Evolutionary conservation across 345 rosid genomes (phyloP).

Genomic region (Lagerstroemia speciosa): DNA sequence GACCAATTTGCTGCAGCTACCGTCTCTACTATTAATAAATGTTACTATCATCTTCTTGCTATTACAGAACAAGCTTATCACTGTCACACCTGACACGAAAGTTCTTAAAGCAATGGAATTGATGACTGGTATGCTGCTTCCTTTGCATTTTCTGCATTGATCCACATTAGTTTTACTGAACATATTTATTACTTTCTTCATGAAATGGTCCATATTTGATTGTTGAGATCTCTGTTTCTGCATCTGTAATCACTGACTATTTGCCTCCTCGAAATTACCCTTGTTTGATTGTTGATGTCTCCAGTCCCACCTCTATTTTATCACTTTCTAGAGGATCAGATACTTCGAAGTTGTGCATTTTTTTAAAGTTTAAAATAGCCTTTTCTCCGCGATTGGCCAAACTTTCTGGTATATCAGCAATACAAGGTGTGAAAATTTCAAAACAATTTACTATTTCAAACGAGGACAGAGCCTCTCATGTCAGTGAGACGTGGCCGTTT

Average conservation of each 20-base stretch:
- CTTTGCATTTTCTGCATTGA: background rate
- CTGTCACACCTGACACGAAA: conserved; percentile 87
- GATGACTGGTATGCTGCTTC: conserved; percentile 70
- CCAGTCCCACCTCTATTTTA: too few species aligned
- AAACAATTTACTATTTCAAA: too few species aligned
- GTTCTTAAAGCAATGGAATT: conserved; percentile 95
- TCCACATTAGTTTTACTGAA: background rate
- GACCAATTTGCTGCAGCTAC: background rate
- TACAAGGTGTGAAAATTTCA: too few species aligned
- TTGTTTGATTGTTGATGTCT: too few species aligned
- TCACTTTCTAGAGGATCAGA: too few species aligned
- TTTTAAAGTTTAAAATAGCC: too few species aligned
- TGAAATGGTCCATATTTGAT: background rate
- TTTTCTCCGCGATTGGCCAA: too few species aligned
- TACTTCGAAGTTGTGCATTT: too few species aligned
- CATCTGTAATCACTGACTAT: background rate
- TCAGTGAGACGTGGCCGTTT: too few species aligned
- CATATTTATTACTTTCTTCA: background rate
- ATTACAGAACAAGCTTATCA: conserved; percentile 79
- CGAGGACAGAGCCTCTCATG: too few species aligned
- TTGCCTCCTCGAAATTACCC: too few species aligned
- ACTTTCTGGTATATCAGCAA: too few species aligned
- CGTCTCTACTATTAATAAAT: background rate
- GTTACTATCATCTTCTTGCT: background rate
- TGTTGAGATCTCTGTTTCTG: background rate